Evolutionary conservation across 1,284 basidiomycete species (phyloP).

Genomic region (Heterobasidion occidentale): DNA sequence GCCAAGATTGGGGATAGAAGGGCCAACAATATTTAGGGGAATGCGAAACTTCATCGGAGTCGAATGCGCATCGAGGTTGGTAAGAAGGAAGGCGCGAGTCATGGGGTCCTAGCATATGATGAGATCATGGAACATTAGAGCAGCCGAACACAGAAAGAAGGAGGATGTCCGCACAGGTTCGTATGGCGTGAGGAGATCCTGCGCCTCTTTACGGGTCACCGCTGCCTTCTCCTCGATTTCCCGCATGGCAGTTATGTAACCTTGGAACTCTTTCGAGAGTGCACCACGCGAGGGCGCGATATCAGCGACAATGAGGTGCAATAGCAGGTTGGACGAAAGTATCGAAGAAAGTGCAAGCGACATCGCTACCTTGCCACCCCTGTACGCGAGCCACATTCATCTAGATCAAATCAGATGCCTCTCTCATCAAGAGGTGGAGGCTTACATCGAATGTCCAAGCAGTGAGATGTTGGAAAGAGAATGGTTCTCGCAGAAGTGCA

Average conservation of each 20-base stretch:
- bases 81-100: conserved; percentile 75
- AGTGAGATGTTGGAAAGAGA: conserved; percentile 56
- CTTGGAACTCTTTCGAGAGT: conserved; percentile 57
- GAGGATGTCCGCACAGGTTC: conserved; percentile 42
- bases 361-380: conserved; percentile 89
- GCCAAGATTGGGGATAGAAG: conserved; percentile 60
- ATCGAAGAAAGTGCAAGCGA: conserved; percentile 57
- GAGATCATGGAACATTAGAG: not conserved
- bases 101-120: conserved; percentile 47
- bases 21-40: conserved; percentile 59
- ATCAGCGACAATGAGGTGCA: conserved; percentile 72
- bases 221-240: conserved; percentile 51
- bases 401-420: not conserved
- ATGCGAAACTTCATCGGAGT: conserved; percentile 56
- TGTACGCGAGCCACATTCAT: conserved; percentile 18
- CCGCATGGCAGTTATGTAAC: conserved; percentile 67
- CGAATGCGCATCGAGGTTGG: conserved; percentile 53
- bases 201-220: conserved; percentile 55
- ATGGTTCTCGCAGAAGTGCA: conserved; percentile 47
- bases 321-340: conserved; percentile 38
- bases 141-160: not conserved
- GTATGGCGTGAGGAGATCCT: conserved; percentile 50
- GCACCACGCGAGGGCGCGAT: conserved; percentile 65
- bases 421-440: conserved; percentile 3
- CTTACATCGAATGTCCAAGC: conserved; percentile 82